Evolutionary conservation across 495 filamentous ascomycete genomes (phyloP), one percentile per base, ranked within the genome.

Genomic region (Usnea hakonensis): DNA sequence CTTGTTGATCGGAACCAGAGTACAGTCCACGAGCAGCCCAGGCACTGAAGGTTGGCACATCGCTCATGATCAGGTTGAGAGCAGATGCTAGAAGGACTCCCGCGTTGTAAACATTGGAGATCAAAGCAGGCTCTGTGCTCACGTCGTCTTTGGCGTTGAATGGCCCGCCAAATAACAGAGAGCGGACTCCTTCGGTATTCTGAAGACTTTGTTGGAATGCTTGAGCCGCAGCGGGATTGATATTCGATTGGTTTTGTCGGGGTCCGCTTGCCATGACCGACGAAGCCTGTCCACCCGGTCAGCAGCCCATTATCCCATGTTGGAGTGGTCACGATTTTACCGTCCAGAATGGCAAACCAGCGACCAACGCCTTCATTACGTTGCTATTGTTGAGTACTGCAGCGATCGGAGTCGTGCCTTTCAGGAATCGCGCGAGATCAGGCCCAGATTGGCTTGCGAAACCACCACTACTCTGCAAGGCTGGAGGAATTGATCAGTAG

Each of bases 341-440:
- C 6, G 50, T 50, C 14, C 48, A 62, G 38, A 62, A 62, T 17
- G 60, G 60, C 9, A 55, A 9, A 26, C 60, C 60, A 7, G 37
- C 35, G 8, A 37, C 14, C 13, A 62, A 41, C 4, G 60, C 60
- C 4, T 53, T 62, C 14, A 23, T 17, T 26, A 43, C 50, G 30
- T 62, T 62, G 37, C 6, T 26, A 14, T 23, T 30, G 30, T 62
- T 55, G 13, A 62, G 38, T 0, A 10, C 6, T 13, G 60, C 38
- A 2, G 11, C 44, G 17, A 37, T n/a, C 43, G 37, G 30, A 57
- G 10, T 53, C 58, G 8, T 40, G 55, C 13, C 36, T 41, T 16
- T 57, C 21, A 28, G 21, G 36, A 19, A 57, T 57, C 23, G n/a
- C n/a, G n/a, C n/a, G n/a, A n/a, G n/a, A n/a, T n/a, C 13, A 3